Evolutionary conservation across 176 grass and related monocot genomes (phyloP), one percentile per base, ranked within the genome.

Genomic region (Bonia amplexicaulis): DNA sequence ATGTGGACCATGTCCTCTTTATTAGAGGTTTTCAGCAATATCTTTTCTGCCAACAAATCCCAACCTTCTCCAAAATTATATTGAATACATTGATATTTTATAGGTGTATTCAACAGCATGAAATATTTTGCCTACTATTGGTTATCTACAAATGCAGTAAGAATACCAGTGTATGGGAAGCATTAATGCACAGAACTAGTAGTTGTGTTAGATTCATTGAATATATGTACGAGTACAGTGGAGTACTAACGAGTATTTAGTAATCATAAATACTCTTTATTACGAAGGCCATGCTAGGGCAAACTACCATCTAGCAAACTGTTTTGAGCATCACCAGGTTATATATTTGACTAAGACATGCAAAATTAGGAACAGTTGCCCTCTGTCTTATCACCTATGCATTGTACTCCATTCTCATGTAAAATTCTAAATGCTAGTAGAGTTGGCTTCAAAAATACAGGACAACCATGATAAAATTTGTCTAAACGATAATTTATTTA

Each of bases 111-210:
- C 19, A 62, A n/a, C 41, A 72, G 5, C 49, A 62, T 11, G 15
- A 35, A 60, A 31, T 22, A 9, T 71, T 62, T 12, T 73, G 14
- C 33, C 57, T 48, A 47, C 55, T 66, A 42, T 67, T 76, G 0
- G 25, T 55, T 76, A 22, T 31, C 40, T 67, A 31, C 15, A 85
- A 68, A 54, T 67, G 9, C 15, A 31, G 35, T 57, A 5, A 58
- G 66, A 31, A 42, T 20, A 45, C 22, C 13, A 15, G 9, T 67
- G 61, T 40, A 55, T 76, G 47, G 41, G 22, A 76, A 53, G 48
- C 35, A 57, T 85, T 85, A 85, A 85, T 85, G 72, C 72, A 68
- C 61, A 85, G 72, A 85, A 85, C 35, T 85, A 76, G 61, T 62
- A 22, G 82, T 76, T 85, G 60, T 68, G 46, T 84, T 76, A 62